Percentiles rank a stretch among this genome's conserved stretches.
Evolutionary conservation across 352 stramenopile species (phyloP).

Genomic region (Pilasporangium apinafurcum): DNA sequence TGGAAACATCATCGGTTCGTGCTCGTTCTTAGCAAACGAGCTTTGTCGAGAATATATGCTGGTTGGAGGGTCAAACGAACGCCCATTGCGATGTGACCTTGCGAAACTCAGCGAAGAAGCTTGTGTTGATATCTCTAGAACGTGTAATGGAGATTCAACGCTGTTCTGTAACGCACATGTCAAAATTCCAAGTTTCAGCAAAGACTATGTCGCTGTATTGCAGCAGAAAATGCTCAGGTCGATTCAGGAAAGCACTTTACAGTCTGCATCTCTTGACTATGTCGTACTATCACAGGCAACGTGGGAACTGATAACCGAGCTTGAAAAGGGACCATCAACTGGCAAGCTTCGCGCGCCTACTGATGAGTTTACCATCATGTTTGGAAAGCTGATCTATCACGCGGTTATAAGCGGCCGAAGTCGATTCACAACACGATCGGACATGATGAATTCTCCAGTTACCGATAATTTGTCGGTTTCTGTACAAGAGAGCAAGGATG

Average conservation of each 20-base stretch:
- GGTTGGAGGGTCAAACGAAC: conserved; percentile 29
- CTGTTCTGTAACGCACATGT: too few species aligned
- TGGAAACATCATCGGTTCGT: conserved; percentile 6
- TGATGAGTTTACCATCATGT: conserved; percentile 9
- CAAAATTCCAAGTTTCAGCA: too few species aligned
- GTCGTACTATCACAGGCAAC: conserved; percentile 41
- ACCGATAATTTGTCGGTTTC: too few species aligned
- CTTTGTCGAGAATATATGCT: conserved; percentile 19
- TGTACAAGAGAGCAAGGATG: too few species aligned
- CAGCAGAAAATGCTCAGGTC: conserved; percentile 31
- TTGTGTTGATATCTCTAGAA: too few species aligned
- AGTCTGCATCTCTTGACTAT: conserved; percentile 24
- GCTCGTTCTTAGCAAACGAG: conserved; percentile 25
- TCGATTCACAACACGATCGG: conserved; percentile 12
- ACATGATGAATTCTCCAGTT: neutral
- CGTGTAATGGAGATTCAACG: too few species aligned
- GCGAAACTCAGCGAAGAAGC: too few species aligned
- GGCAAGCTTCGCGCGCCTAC: neutral
- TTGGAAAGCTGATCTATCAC: conserved; percentile 28
- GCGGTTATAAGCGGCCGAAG: conserved; percentile 26
- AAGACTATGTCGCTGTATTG: too few species aligned
- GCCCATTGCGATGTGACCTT: conserved; percentile 12
- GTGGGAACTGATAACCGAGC: conserved; percentile 48
- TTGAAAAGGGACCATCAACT: conserved; percentile 13
- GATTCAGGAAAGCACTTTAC: conserved; percentile 17